Evolutionary conservation across 352 stramenopile genomes (phyloP), one percentile per base, ranked within the genome.

Genomic region (Pythium diclinum): DNA sequence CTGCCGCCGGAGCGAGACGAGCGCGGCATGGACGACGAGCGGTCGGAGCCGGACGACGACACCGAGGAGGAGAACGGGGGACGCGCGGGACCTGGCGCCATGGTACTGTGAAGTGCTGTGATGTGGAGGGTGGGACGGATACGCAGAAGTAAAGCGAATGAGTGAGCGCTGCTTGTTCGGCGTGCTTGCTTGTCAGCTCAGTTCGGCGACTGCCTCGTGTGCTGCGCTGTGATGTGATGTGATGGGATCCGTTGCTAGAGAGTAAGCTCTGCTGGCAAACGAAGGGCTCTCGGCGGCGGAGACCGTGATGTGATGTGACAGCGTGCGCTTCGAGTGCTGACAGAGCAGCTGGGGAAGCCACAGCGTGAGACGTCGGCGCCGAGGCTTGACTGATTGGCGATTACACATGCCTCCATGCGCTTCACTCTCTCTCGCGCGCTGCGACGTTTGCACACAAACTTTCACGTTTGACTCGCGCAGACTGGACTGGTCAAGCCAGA

Each of bases 31-130:
- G 56, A 58, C 19, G 30, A 59, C 21, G 44, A 71, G 28, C 57
- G 56, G 14, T 66, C 63, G 2, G 63, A 65, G 23, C 42, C 63
- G 17, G 56, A 62, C 1, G 63, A 70, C 3, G 56, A 64, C 21
- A 28, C 48, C 6, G 63, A 64, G 17, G 36, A 59, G 4, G 63
- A 51, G 56, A 51, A 32, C 56, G 30, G 55, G 2, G 34, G 21
- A 13, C 55, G 55, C 17, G 33, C 17, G 55, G 42, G 16, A 28
- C 34, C 34, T 17, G 48, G 59, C 46, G 62, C 47, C 62, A 69
- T 69, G 33, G 46, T 54, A 28, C 25, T 28, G 25, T 23, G n/a
- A n/a, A 3, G 46, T 6, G 17, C 33, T 25, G 7, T 13, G 21
- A 38, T 32, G 21, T 13, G 28, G 46, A 34, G 14, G 49, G 28